Base-by-base conservation (phyloP, 805 yeast species). In the Clavispora santaluciae region DNA sequence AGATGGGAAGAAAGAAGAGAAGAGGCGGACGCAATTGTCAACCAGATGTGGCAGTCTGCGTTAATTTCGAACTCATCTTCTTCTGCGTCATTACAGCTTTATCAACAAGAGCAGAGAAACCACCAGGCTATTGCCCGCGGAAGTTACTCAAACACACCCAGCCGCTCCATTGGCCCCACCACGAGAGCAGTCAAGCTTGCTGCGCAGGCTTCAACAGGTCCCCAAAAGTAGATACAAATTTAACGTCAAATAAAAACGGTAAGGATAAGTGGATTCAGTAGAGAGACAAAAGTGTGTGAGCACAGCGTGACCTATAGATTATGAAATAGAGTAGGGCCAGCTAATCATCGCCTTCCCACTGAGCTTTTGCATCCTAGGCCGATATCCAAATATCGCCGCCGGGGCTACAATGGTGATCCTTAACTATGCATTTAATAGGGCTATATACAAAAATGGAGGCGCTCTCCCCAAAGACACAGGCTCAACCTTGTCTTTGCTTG, bases 31-130 rank as follows among this genome's bases (percentile, higher is more conserved):
- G 36, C 42, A 13, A 46, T 49, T 13, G 43, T 70, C 40, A 60
- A 59, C 38, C 54, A 54, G 39, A 40, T 68, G 24, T 70, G 75
- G 75, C 72, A 63, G 42, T 71, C 66, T 6, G 73, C 73, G 4
- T 51, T 61, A 35, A 43, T 60, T 16, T 44, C 39, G 41, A 41
- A 46, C 31, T 43, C 55, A 12, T 45, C 53, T 2, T 37, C 46
- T 11, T 35, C 46, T 9, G 35, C 40, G 7, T 43, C 48, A 7
- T 15, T 41, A 25, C 38, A 43, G 25, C 34, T 40, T 24, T 39
- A 39, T 33, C 49, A 48, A 33, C 47, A 42, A 18, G 46, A 44
- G 13, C 46, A 40, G 28, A 35, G 33, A 18, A 38, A 21, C 15
- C 42, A 31, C 15, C 11, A 16, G 13, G 20, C 38, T 18, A 23